phyloP scores from a whole-genome alignment of 768 basidiomycete species.

The Rhizopogon roseolus region DNA sequence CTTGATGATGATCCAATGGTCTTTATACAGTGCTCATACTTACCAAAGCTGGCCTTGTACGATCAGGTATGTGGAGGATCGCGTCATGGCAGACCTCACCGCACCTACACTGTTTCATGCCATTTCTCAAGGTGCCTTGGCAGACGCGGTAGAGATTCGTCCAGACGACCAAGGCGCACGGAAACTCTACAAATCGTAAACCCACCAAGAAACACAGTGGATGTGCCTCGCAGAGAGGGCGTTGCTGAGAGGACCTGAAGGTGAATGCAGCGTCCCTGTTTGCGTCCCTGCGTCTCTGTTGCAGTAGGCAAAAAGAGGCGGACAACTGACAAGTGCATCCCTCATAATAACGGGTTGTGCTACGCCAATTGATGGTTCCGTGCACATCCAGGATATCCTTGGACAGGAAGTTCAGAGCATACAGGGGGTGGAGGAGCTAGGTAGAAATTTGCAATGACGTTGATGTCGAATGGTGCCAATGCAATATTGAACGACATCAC shows the following conservation, averaged over 20 bases:
- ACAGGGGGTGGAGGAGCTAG: constrained; percentile 66
- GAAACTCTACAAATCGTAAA: constrained; percentile 61
- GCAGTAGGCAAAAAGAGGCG: constrained; percentile 26
- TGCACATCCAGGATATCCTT: constrained; percentile 66
- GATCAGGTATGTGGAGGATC: constrained; percentile 63
- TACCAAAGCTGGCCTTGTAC: constrained; percentile 87
- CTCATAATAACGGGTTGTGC: constrained; percentile 78
- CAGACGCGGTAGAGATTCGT: constrained; percentile 64
- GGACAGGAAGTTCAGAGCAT: constrained; percentile 43
- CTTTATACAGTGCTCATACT: constrained; percentile 88
- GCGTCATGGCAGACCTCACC: constrained; percentile 68
- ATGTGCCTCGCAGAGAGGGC: constrained; percentile 80
- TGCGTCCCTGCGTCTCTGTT: constrained; percentile 62
- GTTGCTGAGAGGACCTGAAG: constrained; percentile 85
- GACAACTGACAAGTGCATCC: constrained; percentile 8
- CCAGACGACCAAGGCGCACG: constrained; percentile 55
- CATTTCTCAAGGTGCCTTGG: constrained; percentile 93
- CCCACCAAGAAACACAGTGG: constrained; percentile 77
- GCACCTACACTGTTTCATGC: constrained; percentile 82
- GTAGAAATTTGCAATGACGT: constrained; percentile 50
- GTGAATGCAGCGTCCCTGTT: constrained; percentile 96
- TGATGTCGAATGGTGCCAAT: constrained; percentile 70
- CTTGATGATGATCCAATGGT: constrained; percentile 78
- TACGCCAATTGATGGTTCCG: constrained; percentile 71
- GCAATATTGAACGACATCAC: constrained; percentile 82